A percentile compares a stretch with the other conserved stretches of the same genome.
These are phyloP conservation scores for Eucalyptus tenuipes DNA, from an alignment of 345 rosid genomes.

Conservation along the genomic window DNA sequence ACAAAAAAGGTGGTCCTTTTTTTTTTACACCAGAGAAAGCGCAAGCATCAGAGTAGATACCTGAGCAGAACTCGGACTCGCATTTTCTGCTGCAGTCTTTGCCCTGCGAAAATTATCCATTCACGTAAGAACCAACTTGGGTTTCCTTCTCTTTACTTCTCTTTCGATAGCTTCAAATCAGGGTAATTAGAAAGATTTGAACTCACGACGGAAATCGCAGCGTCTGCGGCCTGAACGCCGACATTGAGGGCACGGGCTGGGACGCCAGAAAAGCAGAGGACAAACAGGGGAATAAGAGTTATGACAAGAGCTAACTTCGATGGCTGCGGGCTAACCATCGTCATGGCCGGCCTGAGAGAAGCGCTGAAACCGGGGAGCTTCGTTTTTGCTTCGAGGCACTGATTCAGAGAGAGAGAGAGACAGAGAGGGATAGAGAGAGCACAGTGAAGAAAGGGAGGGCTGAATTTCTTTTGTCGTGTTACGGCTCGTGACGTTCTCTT, in stretches of 20 bases:
- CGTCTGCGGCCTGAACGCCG: constrained; percentile 44
- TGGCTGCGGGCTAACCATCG: constrained; percentile 7
- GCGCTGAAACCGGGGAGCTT: constrained; percentile 8
- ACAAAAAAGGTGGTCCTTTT: too few species aligned
- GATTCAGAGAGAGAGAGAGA: background rate
- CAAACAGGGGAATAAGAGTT: background rate
- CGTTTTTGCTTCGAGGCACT: constrained; percentile 14
- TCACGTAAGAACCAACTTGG: background rate
- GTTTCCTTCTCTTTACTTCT: background rate
- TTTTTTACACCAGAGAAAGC: background rate
- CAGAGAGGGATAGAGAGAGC: background rate
- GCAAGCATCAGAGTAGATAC: constrained; percentile 6
- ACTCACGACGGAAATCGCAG: constrained; percentile 43
- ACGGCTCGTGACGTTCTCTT: constrained; percentile 30
- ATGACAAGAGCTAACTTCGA: constrained; percentile 1
- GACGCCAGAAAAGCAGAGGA: constrained; percentile 5
- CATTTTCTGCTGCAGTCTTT: constrained; percentile 83
- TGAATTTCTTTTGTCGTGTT: constrained; percentile 13
- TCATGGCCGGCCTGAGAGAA: background rate
- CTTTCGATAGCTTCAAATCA: background rate
- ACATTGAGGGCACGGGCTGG: constrained; percentile 46
- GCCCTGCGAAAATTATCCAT: constrained; percentile 16
- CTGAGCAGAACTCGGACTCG: constrained; percentile 77
- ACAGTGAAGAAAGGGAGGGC: background rate
- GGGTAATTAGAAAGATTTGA: background rate